Percentiles rank a stretch among this genome's conserved stretches.
Evolutionary conservation across 2,329 filamentous ascomycete species (phyloP).

Genomic region (Arthrinium puccinioides): DNA sequence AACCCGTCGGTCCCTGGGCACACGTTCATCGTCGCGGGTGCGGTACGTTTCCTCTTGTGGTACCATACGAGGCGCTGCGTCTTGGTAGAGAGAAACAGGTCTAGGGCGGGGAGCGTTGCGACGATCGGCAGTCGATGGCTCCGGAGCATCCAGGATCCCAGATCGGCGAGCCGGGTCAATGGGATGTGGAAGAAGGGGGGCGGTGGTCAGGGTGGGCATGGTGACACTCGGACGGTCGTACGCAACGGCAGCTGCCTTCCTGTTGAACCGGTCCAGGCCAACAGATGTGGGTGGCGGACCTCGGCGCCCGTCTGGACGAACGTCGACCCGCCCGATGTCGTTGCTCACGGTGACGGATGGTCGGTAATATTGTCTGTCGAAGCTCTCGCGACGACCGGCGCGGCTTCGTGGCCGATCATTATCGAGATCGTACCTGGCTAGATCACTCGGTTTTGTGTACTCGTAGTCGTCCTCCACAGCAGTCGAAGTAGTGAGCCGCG

Average conservation of each 20-base stretch:
- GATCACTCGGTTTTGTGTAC: constrained; percentile 56
- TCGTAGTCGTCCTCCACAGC: constrained; percentile 55
- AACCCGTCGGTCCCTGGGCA: constrained; percentile 34
- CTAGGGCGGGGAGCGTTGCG: constrained; percentile 29
- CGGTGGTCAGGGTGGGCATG: constrained; percentile 37
- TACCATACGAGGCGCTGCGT: constrained; percentile 32
- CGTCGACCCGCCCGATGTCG: constrained; percentile 37
- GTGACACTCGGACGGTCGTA: constrained; percentile 41
- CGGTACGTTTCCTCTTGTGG: constrained; percentile 43
- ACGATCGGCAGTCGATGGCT: constrained; percentile 24
- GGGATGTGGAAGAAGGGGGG: constrained; percentile 27
- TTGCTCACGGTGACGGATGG: constrained; percentile 46
- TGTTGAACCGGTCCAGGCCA: constrained; percentile 63
- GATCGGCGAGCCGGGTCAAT: constrained; percentile 25
- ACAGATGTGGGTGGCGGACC: constrained; percentile 62
- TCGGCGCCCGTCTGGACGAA: no score
- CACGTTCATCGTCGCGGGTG: constrained; percentile 38
- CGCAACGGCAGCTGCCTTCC: constrained; percentile 27
- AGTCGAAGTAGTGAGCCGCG: constrained; percentile 36
- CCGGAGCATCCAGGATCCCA: constrained; percentile 23
- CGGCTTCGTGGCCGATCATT: constrained; percentile 35
- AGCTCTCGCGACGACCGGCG: constrained; percentile 43
- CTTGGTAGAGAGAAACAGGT: constrained; percentile 47
- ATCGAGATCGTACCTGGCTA: constrained; percentile 55
- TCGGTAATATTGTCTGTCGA: constrained; percentile 47